Evolutionary conservation across 257 asterid species (phyloP).

Genomic region (Lycium barbarum): DNA sequence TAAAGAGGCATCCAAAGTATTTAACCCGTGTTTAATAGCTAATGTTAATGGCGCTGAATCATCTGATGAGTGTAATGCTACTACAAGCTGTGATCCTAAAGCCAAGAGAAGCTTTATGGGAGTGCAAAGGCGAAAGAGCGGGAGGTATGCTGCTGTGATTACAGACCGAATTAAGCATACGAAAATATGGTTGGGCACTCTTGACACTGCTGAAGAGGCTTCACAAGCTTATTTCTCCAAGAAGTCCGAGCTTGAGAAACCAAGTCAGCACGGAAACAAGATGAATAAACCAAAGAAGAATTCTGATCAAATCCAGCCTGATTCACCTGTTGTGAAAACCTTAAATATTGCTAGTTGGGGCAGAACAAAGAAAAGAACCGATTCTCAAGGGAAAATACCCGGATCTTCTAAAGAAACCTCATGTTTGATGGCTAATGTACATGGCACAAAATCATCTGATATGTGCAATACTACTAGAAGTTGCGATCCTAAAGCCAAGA

Average conservation of each 20-base stretch:
- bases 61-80: constrained; percentile 5
- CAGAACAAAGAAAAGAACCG: too few relatives aligned
- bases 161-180: constrained; percentile 17
- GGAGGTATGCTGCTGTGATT: constrained; percentile 3
- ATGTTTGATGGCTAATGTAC: too few relatives aligned
- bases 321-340: background rate
- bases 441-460: background rate
- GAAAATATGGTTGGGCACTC: constrained; percentile 14
- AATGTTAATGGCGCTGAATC: background rate
- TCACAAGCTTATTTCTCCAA: constrained; percentile 17
- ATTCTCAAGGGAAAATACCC: background rate
- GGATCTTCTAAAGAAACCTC: background rate
- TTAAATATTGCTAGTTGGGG: background rate
- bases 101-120: constrained; percentile 14
- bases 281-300: background rate
- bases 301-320: too few relatives aligned
- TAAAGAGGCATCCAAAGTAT: too few relatives aligned
- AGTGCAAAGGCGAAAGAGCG: background rate
- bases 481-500: background rate
- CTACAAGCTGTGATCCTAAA: background rate
- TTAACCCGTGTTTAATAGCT: too few relatives aligned
- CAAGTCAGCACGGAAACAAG: background rate
- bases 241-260: background rate
- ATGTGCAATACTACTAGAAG: background rate
- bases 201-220: constrained; percentile 15